A percentile compares a stretch with the other conserved stretches of the same genome.
These are phyloP conservation scores for Petasospora fabianii DNA, from an alignment of 1,139 yeast species.

Conservation along the genomic window DNA sequence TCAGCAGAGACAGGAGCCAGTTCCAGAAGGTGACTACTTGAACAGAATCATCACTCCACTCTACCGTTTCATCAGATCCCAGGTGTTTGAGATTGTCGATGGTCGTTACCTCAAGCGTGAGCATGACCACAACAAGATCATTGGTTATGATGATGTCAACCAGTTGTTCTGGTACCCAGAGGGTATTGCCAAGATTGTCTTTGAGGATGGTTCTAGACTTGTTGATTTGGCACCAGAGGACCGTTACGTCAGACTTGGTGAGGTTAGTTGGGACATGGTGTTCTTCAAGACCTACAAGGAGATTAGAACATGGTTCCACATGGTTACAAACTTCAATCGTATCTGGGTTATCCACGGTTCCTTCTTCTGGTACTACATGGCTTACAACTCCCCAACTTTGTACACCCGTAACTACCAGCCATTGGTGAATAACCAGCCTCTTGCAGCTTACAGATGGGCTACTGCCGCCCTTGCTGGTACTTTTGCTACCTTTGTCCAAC, in stretches of 20 bases:
- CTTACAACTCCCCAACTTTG: constrained; percentile 87
- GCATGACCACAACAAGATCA: constrained; percentile 87
- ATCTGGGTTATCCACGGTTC: constrained; percentile 94
- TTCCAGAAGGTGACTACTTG: constrained; percentile 94
- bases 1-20: constrained; percentile 83
- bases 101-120: constrained; percentile 97
- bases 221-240: constrained; percentile 88
- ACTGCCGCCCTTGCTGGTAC: constrained; percentile 91
- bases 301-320: constrained; percentile 96
- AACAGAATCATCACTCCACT: constrained; percentile 91
- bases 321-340: constrained; percentile 94
- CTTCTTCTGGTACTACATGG: constrained; percentile 89
- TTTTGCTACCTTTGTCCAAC: constrained; percentile 76
- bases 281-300: constrained; percentile 96
- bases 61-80: constrained; percentile 86
- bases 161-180: constrained; percentile 99
- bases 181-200: constrained; percentile 89
- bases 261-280: constrained; percentile 86
- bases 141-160: constrained; percentile 98
- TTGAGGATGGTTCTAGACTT: constrained; percentile 87
- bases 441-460: constrained; percentile 88
- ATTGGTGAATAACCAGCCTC: constrained; percentile 77
- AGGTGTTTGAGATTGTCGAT: constrained; percentile 90
- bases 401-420: constrained; percentile 86
- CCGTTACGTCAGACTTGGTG: constrained; percentile 86